These are phyloP conservation scores for Penicillium silybi DNA, from an alignment of 495 filamentous ascomycete species.

Conservation along the genomic window DNA sequence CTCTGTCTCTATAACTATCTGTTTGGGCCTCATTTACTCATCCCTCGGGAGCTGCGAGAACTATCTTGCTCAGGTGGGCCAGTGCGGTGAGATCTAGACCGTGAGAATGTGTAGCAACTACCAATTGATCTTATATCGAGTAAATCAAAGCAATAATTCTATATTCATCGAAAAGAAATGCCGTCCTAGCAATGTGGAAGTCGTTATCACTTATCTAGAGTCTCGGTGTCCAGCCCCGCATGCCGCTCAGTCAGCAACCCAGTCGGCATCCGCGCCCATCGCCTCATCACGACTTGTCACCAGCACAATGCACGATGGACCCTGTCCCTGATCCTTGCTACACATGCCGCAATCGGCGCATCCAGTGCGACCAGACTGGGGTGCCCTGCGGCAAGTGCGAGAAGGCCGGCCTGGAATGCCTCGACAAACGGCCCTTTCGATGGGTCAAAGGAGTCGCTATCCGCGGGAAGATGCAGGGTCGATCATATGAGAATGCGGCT, in stretches of 20 bases:
- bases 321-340: conserved; percentile 31
- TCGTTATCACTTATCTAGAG: neutral
- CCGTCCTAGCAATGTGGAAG: too few species aligned
- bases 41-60: too few species aligned
- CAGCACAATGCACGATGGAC: conserved; percentile 7
- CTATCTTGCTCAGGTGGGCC: too few species aligned
- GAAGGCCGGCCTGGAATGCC: conserved; percentile 48
- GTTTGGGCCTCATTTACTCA: too few species aligned
- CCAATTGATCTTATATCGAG: too few species aligned
- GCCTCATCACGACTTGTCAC: conserved; percentile 3
- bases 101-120: too few species aligned
- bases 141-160: too few species aligned
- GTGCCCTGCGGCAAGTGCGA: conserved; percentile 33
- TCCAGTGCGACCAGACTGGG: conserved; percentile 47
- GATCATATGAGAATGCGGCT: conserved; percentile 11
- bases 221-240: neutral
- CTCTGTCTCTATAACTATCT: too few species aligned
- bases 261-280: neutral
- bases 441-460: conserved; percentile 43
- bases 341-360: conserved; percentile 51
- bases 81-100: too few species aligned
- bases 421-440: conserved; percentile 48
- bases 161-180: too few species aligned
- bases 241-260: conserved; percentile 8
- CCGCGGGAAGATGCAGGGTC: conserved; percentile 37